These are phyloP conservation scores for Tetrapisispora pingtungensis DNA, from an alignment of 805 yeast species.

Conservation along the genomic window DNA sequence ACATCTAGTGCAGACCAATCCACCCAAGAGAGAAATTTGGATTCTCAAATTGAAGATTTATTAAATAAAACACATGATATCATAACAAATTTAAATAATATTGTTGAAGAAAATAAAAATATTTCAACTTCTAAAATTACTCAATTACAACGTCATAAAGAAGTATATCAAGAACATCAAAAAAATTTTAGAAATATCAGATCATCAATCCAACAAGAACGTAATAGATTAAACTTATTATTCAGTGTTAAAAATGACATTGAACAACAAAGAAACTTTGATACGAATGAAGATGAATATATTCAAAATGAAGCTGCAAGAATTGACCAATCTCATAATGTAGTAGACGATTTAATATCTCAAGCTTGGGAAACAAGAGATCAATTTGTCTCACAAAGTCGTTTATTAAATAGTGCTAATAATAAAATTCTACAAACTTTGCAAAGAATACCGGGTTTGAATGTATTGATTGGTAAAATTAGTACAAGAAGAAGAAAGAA, in stretches of 20 bases:
- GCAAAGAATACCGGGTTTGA: constrained; percentile 73
- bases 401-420: constrained; percentile 52
- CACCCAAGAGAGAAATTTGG: constrained; percentile 38
- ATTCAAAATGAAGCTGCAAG: constrained; percentile 67
- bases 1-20: constrained; percentile 40
- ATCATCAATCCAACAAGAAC: constrained; percentile 54
- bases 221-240: constrained; percentile 64
- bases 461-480: constrained; percentile 62
- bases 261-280: constrained; percentile 42
- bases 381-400: constrained; percentile 65
- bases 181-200: constrained; percentile 51
- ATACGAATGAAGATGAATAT: constrained; percentile 51
- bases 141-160: constrained; percentile 76
- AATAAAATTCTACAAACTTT: constrained; percentile 50
- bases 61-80: constrained; percentile 46
- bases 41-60: constrained; percentile 40
- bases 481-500: constrained; percentile 86
- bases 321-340: constrained; percentile 57
- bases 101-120: constrained; percentile 45
- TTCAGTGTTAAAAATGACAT: constrained; percentile 74
- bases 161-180: constrained; percentile 60
- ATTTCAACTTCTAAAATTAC: constrained; percentile 66
- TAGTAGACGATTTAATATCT: constrained; percentile 71
- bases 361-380: constrained; percentile 88
- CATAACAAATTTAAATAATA: constrained; percentile 40